A percentile compares a stretch with the other conserved stretches of the same genome.
Evolutionary conservation across 2,329 filamentous ascomycete genomes (phyloP).

Genomic region (Trichoderma atrobrunneum): DNA sequence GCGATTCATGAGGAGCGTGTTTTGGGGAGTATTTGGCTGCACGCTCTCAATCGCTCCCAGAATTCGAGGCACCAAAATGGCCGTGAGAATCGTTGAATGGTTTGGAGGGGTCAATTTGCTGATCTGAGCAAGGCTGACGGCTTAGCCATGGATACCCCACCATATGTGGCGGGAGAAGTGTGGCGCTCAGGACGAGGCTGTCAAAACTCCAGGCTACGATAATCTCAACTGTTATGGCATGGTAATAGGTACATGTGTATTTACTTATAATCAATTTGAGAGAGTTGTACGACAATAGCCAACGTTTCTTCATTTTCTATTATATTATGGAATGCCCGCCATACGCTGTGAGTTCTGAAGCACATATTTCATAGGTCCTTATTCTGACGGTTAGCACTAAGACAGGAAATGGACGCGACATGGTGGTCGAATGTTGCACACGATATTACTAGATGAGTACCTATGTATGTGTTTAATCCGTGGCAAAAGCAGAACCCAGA

Average conservation of each 20-base stretch:
- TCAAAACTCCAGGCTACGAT: no score
- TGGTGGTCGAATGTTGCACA: background rate
- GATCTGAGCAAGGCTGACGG: slow-evolving; percentile 5
- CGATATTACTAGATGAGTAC: background rate
- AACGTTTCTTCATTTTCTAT: background rate
- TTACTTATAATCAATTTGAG: no score
- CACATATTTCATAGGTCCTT: background rate
- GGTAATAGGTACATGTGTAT: no score
- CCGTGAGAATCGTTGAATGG: background rate
- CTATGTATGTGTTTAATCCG: background rate
- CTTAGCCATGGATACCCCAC: slow-evolving; percentile 3
- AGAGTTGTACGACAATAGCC: background rate
- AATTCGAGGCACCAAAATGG: background rate
- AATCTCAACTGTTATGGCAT: no score
- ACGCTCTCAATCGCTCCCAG: background rate
- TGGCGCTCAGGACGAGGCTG: slow-evolving; percentile 2
- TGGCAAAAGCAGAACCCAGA: background rate
- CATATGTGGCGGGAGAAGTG: background rate
- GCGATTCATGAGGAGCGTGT: slow-evolving; percentile 32
- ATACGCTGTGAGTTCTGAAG: background rate
- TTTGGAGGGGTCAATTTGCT: slow-evolving; percentile 7
- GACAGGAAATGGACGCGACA: background rate
- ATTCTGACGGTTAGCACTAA: background rate
- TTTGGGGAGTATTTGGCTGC: background rate
- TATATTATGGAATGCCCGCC: background rate